A percentile compares a stretch with the other conserved stretches of the same genome.
phyloP scores from a whole-genome alignment of 495 filamentous ascomycete species.

The Tuber microsphaerosporum region DNA sequence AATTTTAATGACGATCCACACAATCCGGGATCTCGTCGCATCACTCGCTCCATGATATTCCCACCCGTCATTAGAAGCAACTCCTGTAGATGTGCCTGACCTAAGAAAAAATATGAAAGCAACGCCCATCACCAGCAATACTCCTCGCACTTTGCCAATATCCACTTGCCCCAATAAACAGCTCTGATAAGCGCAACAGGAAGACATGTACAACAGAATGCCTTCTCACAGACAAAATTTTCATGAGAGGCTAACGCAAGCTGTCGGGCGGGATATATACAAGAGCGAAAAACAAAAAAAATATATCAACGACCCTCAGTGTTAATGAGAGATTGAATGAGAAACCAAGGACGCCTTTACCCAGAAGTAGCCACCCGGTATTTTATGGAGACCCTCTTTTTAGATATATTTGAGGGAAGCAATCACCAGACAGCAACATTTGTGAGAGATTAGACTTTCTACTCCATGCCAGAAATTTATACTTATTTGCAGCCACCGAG shows the following conservation, averaged over 20 bases:
- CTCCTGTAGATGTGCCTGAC: neutral
- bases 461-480: neutral
- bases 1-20: neutral
- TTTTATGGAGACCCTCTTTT: neutral
- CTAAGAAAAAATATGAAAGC: neutral
- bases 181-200: neutral
- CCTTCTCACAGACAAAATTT: neutral
- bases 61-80: neutral
- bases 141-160: neutral
- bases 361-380: neutral
- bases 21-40: neutral
- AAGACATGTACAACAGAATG: neutral
- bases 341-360: slow-evolving; percentile 1
- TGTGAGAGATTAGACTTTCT: neutral
- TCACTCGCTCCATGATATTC: neutral
- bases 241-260: neutral
- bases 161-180: neutral
- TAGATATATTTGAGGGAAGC: neutral
- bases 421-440: neutral
- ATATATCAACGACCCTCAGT: neutral
- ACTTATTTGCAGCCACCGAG: neutral
- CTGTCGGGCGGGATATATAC: neutral
- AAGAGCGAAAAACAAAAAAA: neutral
- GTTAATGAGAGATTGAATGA: neutral
- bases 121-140: neutral